Conservation (phyloP, 2,329 filamentous ascomycete species). For the Stromatinia cepivora region DNA sequence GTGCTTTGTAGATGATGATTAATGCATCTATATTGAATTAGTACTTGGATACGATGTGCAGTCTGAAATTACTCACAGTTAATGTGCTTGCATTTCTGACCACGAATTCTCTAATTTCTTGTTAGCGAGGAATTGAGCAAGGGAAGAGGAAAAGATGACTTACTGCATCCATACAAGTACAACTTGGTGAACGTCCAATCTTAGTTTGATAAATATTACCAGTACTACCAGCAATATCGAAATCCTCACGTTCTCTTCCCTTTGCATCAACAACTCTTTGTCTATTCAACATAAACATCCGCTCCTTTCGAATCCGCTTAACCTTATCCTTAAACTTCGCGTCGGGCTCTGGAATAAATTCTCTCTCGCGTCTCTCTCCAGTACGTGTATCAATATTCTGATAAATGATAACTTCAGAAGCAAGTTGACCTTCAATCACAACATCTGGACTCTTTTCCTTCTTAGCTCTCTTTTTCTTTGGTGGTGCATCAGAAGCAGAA, state of each 20-base stretch:
- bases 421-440: slow-evolving; percentile 27
- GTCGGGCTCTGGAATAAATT: slow-evolving; percentile 28
- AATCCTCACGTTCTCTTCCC: slow-evolving; percentile 25
- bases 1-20: slow-evolving; percentile 31
- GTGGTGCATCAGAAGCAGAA: slow-evolving; percentile 14
- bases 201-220: slow-evolving; percentile 29
- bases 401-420: slow-evolving; percentile 19
- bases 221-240: slow-evolving; percentile 32
- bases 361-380: slow-evolving; percentile 26
- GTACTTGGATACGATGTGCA: neutral
- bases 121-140: slow-evolving; percentile 1
- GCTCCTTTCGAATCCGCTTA: slow-evolving; percentile 29
- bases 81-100: slow-evolving; percentile 33
- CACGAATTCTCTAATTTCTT: slow-evolving; percentile 24
- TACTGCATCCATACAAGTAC: slow-evolving; percentile 32
- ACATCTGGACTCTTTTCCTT: slow-evolving; percentile 22
- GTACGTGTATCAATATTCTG: slow-evolving; percentile 17
- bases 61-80: slow-evolving; percentile 23
- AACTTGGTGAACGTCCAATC: slow-evolving; percentile 28
- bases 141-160: slow-evolving; percentile 1
- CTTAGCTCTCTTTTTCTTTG: slow-evolving; percentile 22
- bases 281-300: slow-evolving; percentile 33
- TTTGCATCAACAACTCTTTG: slow-evolving; percentile 18
- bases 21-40: slow-evolving; percentile 26
- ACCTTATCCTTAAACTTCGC: slow-evolving; percentile 29